Base-by-base conservation (phyloP, 176 grass and related monocot species). In the Triticum monococcum region DNA sequence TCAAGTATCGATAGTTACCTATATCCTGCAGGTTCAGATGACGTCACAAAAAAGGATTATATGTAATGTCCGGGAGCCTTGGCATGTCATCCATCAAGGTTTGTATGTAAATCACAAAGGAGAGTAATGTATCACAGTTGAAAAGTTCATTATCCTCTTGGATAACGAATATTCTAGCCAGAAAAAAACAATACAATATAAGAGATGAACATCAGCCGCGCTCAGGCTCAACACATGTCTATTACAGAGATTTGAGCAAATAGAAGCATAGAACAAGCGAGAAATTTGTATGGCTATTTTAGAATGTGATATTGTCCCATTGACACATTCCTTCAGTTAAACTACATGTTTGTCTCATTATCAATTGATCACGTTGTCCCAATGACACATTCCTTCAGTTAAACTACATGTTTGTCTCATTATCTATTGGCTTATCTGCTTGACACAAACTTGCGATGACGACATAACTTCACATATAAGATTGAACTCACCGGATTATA, bases 401-500 rank as follows among this genome's bases (percentile, higher is more conserved):
- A 17, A 17, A 52, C 48, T 52, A 52, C 48, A 52, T 52, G 50
- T 18, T 54, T 54, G 14, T 54, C 45, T 3, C 16, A 31, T 54
- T 52, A 54, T 54, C 9, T 32, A 32, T 28, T 75, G 45, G 18
- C 73, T 54, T 54, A 12, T 30, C 35, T n/a, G 48, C 48, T 1
- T 77, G 74, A 41, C 2, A 2, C 22, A 43, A 43, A 73, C 5
- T 77, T 77, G 18, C 74, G 20, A 77, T 79, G 54, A 25, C 1
- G 31, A 4, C 11, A 23, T 22, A 85, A 28, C 32, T 85, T 17
- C 41, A 37, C 30, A 22, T 22, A 80, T 11, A n/a, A 9, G 12
- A 72, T 6, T 38, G 59, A 81, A 75, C 85, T 87, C 9, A 87
- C 85, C 56, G 1, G 9, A 5, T 14, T 8, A 52, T 65, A 75